Conservation (phyloP, 495 filamentous ascomycete species). For the Tuber microsphaerosporum region DNA sequence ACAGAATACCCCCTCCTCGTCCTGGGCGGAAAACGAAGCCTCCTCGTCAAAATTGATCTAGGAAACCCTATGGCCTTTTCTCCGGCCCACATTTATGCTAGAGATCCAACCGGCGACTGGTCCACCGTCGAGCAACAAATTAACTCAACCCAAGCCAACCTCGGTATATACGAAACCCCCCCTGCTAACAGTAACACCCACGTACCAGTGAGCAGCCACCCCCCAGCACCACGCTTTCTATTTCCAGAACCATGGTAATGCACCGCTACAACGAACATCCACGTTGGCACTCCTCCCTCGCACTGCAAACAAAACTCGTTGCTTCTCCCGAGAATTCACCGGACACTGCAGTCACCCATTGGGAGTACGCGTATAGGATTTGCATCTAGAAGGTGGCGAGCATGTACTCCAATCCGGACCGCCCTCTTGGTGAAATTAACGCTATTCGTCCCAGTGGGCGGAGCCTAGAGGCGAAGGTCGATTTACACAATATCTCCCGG, state of each 20-base stretch:
- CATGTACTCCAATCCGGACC: conserved; percentile 26
- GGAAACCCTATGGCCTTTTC: conserved; percentile 8
- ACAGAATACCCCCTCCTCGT: conserved; percentile 23
- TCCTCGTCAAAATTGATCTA: conserved; percentile 32
- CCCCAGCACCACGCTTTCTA: conserved; percentile 12
- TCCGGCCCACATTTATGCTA: not conserved
- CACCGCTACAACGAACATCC: conserved; percentile 33
- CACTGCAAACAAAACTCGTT: conserved; percentile 13
- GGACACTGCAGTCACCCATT: not conserved
- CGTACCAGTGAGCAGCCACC: conserved; percentile 23
- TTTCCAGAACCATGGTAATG: conserved; percentile 13
- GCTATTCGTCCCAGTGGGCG: conserved; percentile 11
- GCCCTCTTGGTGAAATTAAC: conserved; percentile 19
- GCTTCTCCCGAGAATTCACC: conserved; percentile 19
- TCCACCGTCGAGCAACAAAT: conserved; percentile 30
- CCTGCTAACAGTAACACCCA: conserved; percentile 24
- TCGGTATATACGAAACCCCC: conserved; percentile 33
- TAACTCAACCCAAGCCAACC: conserved; percentile 17
- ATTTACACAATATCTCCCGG: conserved; percentile 19
- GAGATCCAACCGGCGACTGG: conserved; percentile 15
- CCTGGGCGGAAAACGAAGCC: conserved; percentile 32
- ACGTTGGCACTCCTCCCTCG: conserved; percentile 31
- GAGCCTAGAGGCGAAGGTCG: not conserved
- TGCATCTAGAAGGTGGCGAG: conserved; percentile 24
- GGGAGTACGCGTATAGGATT: conserved; percentile 26